Base-by-base conservation (phyloP, 768 basidiomycete genomes). In the Russula ochroleuca region DNA sequence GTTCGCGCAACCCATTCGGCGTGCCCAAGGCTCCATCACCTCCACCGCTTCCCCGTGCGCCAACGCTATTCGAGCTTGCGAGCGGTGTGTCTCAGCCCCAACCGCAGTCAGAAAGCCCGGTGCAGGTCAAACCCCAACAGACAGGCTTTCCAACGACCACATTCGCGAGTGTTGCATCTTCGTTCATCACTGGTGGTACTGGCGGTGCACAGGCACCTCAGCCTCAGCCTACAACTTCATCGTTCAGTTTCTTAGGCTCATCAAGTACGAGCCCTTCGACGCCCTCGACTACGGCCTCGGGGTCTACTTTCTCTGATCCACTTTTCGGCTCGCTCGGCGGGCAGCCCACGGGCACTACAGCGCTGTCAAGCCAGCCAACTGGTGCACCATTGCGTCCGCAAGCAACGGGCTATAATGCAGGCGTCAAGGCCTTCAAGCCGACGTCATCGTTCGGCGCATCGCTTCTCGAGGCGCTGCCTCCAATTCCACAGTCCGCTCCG, bases 1-100 rank as follows among this genome's bases (percentile, higher is more conserved):
- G 97, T 31, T 92, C 92, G 8, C 86, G 85, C 68, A 99, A 99
- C 80, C 97, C 97, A 3, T 99, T 99, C 67, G 95, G 94, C 7
- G 83, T 84, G 35, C 83, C 90, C 5, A 78, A 82, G 6, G 79
- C 81, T 10, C 76, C 83, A 25, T 76, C 78, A 45, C 65, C 67
- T 17, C 82, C 86, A 1, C 85, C 89, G 17, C 78, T 90, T 31
- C 89, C 91, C 1, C 89, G 86, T 72, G 82, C 80, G 33, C 92
- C 89, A 11, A 93, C 91, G 2, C 77, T 98, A 70, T 83, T 90
- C 75, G 90, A 97, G 70, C 75, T 98, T 15, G 81, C 86, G 3
- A 81, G 81, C 76, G 82, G 83, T 11, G 67, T 74, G 19, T 77
- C 23, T 13, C 63, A 60, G 37, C 40, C 48, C 10, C 59, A 60